Conservation (phyloP, 257 asterid species). For the Anisodus tanguticus region DNA sequence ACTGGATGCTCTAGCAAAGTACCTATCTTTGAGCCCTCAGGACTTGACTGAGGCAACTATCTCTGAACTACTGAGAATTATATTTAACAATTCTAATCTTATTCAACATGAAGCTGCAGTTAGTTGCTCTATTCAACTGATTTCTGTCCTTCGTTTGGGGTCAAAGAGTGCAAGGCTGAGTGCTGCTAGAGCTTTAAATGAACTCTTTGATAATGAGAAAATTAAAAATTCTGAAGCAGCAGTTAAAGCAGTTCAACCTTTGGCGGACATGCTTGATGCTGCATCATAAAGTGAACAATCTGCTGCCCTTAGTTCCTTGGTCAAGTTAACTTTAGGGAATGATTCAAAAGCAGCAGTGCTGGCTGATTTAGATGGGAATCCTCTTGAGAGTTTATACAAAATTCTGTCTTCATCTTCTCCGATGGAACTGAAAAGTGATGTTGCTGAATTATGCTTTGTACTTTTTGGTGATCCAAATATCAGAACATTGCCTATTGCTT, state of each 20-base stretch:
- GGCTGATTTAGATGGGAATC: constrained; percentile 68
- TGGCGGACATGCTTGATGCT: constrained; percentile 74
- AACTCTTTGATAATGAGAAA: constrained; percentile 67
- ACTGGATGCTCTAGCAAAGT: constrained; percentile 73
- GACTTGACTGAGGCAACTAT: constrained; percentile 76
- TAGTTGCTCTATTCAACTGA: constrained; percentile 69
- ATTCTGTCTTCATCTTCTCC: constrained; percentile 61
- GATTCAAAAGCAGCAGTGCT: constrained; percentile 56
- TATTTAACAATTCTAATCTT: constrained; percentile 68
- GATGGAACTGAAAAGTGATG: constrained; percentile 65
- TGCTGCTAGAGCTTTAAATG: constrained; percentile 71
- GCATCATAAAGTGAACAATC: constrained; percentile 61
- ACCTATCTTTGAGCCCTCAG: constrained; percentile 81
- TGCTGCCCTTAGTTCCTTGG: constrained; percentile 71
- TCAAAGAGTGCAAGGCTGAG: constrained; percentile 79
- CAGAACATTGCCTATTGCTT: constrained; percentile 59
- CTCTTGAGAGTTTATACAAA: constrained; percentile 60
- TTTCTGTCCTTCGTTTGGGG: constrained; percentile 88
- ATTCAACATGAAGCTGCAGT: constrained; percentile 62
- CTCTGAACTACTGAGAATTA: constrained; percentile 71
- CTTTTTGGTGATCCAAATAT: constrained; percentile 60
- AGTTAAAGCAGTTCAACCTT: constrained; percentile 76
- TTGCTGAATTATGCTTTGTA: constrained; percentile 72
- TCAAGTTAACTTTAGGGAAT: constrained; percentile 66
- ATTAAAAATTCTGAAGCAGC: constrained; percentile 73